These are phyloP conservation scores for Moringa oleifera DNA, from an alignment of 345 rosid species.

Conservation along the genomic window DNA sequence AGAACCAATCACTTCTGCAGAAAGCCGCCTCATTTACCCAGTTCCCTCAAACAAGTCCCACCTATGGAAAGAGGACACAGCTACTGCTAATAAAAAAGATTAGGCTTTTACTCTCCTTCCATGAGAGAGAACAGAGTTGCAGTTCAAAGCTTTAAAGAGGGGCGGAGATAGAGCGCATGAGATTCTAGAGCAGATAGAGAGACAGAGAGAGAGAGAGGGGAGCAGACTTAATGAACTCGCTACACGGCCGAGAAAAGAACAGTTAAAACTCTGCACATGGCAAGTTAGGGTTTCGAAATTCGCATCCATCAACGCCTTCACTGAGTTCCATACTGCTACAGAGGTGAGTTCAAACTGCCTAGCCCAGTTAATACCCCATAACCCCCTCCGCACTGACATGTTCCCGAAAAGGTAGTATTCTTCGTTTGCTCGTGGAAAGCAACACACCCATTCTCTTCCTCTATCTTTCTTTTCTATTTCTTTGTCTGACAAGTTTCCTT, in stretches of 20 bases:
- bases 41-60: background rate
- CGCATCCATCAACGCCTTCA: slow-evolving; percentile 9
- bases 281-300: slow-evolving; percentile 37
- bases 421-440: no score
- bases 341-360: slow-evolving; percentile 21
- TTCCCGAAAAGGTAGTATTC: slow-evolving; percentile 27
- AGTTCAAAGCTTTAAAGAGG: no score
- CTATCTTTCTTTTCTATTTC: background rate
- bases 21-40: background rate
- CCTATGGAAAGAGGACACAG: background rate
- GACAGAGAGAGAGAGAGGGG: slow-evolving; percentile 1
- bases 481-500: no score
- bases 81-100: background rate
- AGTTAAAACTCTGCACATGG: slow-evolving; percentile 25
- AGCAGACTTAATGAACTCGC: slow-evolving; percentile 12
- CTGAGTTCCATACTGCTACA: slow-evolving; percentile 1
- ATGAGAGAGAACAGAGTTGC: no score
- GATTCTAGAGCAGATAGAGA: background rate
- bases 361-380: slow-evolving; percentile 24
- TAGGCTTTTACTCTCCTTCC: background rate
- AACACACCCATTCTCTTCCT: slow-evolving; percentile 13
- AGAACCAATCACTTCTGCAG: background rate
- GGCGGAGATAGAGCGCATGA: no score
- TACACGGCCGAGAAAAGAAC: slow-evolving; percentile 10
- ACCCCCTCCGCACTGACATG: slow-evolving; percentile 52